Evolutionary conservation across 306 rosid species (phyloP), one percentile per base, ranked within the genome.

Genomic region (Mimosa bimucronata): DNA sequence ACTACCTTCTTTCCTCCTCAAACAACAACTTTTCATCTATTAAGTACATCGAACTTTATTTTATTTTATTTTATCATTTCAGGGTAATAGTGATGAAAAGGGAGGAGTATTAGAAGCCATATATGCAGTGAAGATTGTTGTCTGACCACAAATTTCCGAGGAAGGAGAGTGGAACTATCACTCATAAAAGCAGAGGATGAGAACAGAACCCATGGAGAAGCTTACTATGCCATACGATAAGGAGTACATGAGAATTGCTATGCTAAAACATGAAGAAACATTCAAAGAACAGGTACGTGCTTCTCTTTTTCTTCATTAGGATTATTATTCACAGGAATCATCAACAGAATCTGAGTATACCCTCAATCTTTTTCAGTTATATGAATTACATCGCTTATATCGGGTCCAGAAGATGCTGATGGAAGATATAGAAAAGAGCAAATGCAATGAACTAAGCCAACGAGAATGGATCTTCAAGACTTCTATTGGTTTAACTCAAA

Each of bases 201-300:
- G 71, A 37, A 28, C 29, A 75, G 80, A 80, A 76, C 73, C 77
- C 41, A 93, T 90, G 98, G 95, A 90, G 89, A 90, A 85, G 80
- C 86, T 67, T 85, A 78, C 83, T 13, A 68, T 85, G 80, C 88
- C 89, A 68, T 72, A 80, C 78, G 91, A 94, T 55, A 94, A 81
- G 86, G 97, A 94, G 81, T 82, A 21, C 84, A 88, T 92, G 96
- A 89, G 84, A 83, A 86, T 89, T 87, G 92, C 93, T 81, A 92
- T 94, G 89, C 62, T 89, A 71, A 89, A 87, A 79, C 97, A 94
- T 18, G 92, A 94, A 88, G 93, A 87, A 83, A 92, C 87, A 57
- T 94, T 94, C 86, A 92, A 86, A 86, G 85, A 94, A 71, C 98
- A 92, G 96, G 98, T 92, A 65, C 28, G 97, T 92, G 65, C 31